A percentile compares a stretch with the other conserved stretches of the same genome.
Conservation (phyloP, 306 rosid genomes). For the Hippophae tibetana region DNA sequence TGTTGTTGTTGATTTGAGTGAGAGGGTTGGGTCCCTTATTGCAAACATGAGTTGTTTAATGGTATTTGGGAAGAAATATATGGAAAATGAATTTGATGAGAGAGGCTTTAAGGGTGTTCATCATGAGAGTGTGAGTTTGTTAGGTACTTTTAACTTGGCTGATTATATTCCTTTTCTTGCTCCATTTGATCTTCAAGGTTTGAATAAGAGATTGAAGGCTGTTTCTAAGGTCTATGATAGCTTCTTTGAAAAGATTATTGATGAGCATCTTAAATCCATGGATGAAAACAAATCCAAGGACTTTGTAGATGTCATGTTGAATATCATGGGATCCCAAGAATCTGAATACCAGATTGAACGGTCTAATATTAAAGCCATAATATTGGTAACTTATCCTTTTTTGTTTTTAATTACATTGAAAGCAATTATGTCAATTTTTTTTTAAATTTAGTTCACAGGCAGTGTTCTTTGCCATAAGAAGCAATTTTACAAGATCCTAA, state of each 20-base stretch:
- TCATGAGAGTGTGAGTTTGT: not conserved
- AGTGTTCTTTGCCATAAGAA: too few relatives aligned
- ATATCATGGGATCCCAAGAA: slow-evolving; percentile 8
- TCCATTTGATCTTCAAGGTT: slow-evolving; percentile 29
- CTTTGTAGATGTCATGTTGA: slow-evolving; percentile 18
- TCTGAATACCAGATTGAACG: slow-evolving; percentile 1
- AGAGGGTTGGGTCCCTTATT: not conserved
- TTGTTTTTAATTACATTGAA: too few relatives aligned
- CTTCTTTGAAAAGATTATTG: slow-evolving; percentile 16
- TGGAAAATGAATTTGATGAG: not conserved
- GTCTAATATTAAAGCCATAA: slow-evolving; percentile 28
- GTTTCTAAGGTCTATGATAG: not conserved
- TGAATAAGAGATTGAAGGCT: slow-evolving; percentile 5
- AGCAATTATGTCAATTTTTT: too few relatives aligned
- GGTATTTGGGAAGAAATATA: not conserved
- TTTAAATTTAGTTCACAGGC: not conserved
- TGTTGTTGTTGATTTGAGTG: slow-evolving; percentile 19
- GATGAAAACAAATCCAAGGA: not conserved
- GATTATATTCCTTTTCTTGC: slow-evolving; percentile 28
- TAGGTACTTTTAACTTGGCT: slow-evolving; percentile 23
- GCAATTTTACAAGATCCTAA: too few relatives aligned
- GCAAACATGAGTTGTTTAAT: not conserved
- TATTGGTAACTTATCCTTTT: not conserved
- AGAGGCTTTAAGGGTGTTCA: slow-evolving; percentile 15
- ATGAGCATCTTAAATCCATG: slow-evolving; percentile 15